These are phyloP conservation scores for Agaricus subrufescens DNA, from an alignment of 768 basidiomycete genomes.

Conservation along the genomic window DNA sequence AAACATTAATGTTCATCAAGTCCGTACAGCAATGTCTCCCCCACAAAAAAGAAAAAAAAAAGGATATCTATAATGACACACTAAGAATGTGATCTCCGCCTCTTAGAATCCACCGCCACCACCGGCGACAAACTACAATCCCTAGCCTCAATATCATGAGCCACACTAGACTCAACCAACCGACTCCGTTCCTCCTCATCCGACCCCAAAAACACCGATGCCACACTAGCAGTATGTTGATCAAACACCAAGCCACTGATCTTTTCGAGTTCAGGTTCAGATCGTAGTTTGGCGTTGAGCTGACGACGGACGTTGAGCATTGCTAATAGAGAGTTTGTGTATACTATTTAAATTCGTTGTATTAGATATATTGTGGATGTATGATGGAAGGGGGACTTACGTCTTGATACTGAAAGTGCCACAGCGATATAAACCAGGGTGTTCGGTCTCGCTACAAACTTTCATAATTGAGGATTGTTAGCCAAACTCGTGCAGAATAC, in stretches of 20 bases:
- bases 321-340: slow-evolving; percentile 16
- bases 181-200: background rate
- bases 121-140: too few relatives aligned
- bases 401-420: slow-evolving; percentile 25
- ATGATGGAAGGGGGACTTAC: slow-evolving; percentile 16
- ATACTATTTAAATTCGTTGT: slow-evolving; percentile 6
- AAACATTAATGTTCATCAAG: too few relatives aligned
- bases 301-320: slow-evolving; percentile 10
- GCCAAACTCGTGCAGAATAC: background rate
- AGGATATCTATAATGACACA: too few relatives aligned
- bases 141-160: too few relatives aligned
- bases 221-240: background rate
- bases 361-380: background rate
- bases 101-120: too few relatives aligned
- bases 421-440: slow-evolving; percentile 26
- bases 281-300: background rate
- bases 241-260: background rate
- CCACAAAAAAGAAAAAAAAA: too few relatives aligned
- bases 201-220: background rate
- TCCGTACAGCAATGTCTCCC: too few relatives aligned
- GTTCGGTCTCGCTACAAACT: slow-evolving; percentile 26
- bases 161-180: too few relatives aligned
- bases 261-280: background rate
- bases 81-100: too few relatives aligned
- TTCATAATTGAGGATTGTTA: background rate